Evolutionary conservation across 495 filamentous ascomycete genomes (phyloP).

Genomic region (Saxophila tyrrhenica): DNA sequence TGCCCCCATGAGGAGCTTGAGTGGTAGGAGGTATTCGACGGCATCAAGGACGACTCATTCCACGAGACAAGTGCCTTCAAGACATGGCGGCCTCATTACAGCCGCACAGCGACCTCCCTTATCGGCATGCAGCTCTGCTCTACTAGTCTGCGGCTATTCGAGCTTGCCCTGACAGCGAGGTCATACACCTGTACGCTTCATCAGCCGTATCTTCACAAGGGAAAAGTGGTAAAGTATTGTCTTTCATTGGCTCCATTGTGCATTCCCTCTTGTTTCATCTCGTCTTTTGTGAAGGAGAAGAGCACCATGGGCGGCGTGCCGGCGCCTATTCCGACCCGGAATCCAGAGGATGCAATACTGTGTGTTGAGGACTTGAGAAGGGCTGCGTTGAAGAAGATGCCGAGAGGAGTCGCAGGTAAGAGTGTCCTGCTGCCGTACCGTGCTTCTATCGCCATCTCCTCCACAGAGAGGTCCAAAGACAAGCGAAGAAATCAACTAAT

Average conservation of each 20-base stretch:
- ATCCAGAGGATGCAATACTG: conserved; percentile 7
- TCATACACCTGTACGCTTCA: too few relatives aligned
- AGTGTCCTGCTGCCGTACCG: not conserved
- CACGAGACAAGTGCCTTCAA: too few relatives aligned
- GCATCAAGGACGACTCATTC: too few relatives aligned
- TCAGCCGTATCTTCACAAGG: too few relatives aligned
- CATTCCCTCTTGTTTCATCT: too few relatives aligned
- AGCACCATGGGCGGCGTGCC: conserved; percentile 14
- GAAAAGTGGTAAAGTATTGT: too few relatives aligned
- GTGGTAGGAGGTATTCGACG: too few relatives aligned
- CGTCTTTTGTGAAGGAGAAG: too few relatives aligned
- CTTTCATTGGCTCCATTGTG: too few relatives aligned
- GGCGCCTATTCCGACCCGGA: conserved; percentile 2
- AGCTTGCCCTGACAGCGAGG: too few relatives aligned
- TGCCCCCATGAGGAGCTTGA: too few relatives aligned
- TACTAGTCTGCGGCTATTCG: not conserved
- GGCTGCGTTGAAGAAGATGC: conserved; percentile 23
- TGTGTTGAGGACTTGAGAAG: conserved; percentile 26
- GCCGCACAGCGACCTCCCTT: not conserved
- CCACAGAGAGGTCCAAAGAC: not conserved
- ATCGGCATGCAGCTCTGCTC: not conserved
- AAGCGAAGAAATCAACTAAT: not conserved
- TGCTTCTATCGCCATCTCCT: not conserved
- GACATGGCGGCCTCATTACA: too few relatives aligned
- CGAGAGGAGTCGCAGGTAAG: not conserved